Evolutionary conservation across 257 asterid species (phyloP), one percentile per base, ranked within the genome.

Genomic region (Marsdenia floribunda): DNA sequence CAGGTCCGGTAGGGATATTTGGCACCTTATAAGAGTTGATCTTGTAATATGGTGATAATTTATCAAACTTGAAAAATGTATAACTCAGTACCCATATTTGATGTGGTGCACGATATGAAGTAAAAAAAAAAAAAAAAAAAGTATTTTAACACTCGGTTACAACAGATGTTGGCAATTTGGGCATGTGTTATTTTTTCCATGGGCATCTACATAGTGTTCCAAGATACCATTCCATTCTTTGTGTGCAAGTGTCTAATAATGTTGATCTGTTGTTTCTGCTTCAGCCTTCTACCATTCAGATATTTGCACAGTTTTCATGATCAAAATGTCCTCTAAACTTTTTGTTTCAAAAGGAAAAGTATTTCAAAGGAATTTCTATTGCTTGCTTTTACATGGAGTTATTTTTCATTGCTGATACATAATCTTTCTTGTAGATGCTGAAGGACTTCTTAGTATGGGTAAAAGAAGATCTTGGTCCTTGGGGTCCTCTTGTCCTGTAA

Each of bases 401-500:
- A 14, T n/a, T 55, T 35, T 42, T 65, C 42, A 18, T 58, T 40
- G 38, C 47, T 63, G 12, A 61, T 38, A 47, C 38, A 40, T 40
- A 26, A 19, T 69, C 72, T 44, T 63, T 79, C 59, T 49, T 78
- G 68, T 94, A 95, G 99, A 88, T 92, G 69, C 81, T 92, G 82
- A 95, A 91, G 89, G 89, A 91, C 76, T 95, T 95, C 88, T 85
- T 95, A 79, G 60, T 84, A 76, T 95, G 98, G 98, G 86, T 95
- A 76, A 90, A 95, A 75, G 84, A 86, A 64, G 98, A 95, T 85
- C 99, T 95, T 82, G 99, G 99, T 78, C 92, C 96, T 76, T 95
- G 99, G 99, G 99, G 98, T 78, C 99, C 99, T 84, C 82, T 95
- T 72, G 98, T 87, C 80, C 84, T 95, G 99, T 95, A 88, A 89